phyloP scores from a whole-genome alignment of 75 land plant genomes.

The Ceratopteris richardii region DNA sequence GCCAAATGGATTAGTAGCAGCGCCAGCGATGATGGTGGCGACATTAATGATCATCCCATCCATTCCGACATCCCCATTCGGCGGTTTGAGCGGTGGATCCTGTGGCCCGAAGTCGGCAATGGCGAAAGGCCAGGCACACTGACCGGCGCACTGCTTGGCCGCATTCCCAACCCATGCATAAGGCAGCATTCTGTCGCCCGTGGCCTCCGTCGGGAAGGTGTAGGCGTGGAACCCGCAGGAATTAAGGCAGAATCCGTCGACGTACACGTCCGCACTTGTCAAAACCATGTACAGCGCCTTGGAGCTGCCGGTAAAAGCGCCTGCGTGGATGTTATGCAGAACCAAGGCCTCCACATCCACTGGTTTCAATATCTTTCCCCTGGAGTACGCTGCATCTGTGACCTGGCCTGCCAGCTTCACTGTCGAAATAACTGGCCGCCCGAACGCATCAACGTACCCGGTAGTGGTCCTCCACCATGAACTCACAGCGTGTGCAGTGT shows the following conservation, averaged over 20 bases:
- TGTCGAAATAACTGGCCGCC: neutral
- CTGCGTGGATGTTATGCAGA: constrained; percentile 12
- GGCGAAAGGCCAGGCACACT: constrained; percentile 35
- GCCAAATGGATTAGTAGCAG: constrained; percentile 32
- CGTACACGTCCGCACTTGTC: constrained; percentile 55
- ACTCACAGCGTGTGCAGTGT: constrained; percentile 13
- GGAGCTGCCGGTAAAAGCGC: neutral
- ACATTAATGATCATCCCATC: constrained; percentile 49
- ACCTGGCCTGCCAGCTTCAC: constrained; percentile 33
- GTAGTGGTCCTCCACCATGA: constrained; percentile 64
- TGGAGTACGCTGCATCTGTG: constrained; percentile 28
- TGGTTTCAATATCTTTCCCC: constrained; percentile 43
- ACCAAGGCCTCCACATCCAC: constrained; percentile 13
- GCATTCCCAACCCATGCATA: constrained; percentile 37
- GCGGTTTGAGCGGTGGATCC: constrained; percentile 27
- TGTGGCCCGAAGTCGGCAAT: constrained; percentile 20
- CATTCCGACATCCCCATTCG: constrained; percentile 52
- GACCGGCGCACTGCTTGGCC: constrained; percentile 30
- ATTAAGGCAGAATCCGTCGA: constrained; percentile 69
- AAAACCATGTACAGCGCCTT: constrained; percentile 42
- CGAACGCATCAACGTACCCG: constrained; percentile 33
- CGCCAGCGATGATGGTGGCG: constrained; percentile 35
- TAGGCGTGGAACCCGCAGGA: constrained; percentile 50
- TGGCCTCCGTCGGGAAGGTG: neutral
- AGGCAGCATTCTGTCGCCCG: constrained; percentile 9